phyloP scores from a whole-genome alignment of 2,329 filamentous ascomycete genomes.

The Stylonectria norvegica region DNA sequence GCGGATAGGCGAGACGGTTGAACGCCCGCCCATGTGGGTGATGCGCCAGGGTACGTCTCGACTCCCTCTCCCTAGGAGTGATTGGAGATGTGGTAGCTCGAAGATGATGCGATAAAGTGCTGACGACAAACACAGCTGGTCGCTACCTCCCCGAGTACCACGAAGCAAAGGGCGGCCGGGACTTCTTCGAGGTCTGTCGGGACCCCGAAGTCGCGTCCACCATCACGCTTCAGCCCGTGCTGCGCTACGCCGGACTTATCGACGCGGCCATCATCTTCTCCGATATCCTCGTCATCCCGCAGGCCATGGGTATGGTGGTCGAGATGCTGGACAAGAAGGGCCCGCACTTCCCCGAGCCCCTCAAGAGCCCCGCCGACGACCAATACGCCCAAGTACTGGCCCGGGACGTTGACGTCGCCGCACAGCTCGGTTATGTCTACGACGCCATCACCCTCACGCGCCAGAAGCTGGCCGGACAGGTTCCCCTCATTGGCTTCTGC shows the following conservation, averaged over 20 bases:
- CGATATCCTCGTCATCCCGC: constrained; percentile 94
- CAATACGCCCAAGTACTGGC: constrained; percentile 78
- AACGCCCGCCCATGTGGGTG: constrained; percentile 95
- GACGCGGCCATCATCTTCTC: constrained; percentile 99
- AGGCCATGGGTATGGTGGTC: constrained; percentile 97
- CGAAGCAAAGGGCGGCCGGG: constrained; percentile 80
- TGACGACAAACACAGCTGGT: constrained; percentile 59
- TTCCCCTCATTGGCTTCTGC: constrained; percentile 94
- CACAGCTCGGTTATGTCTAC: constrained; percentile 91
- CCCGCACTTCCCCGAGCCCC: constrained; percentile 85
- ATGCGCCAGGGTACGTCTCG: constrained; percentile 83
- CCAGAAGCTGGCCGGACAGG: constrained; percentile 79
- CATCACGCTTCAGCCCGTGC: constrained; percentile 89
- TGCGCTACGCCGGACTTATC: constrained; percentile 84
- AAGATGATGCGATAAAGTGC: constrained; percentile 2
- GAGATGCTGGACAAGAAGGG: constrained; percentile 98
- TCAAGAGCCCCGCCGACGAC: constrained; percentile 73
- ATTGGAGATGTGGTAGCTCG: constrained; percentile 5
- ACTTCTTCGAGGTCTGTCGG: constrained; percentile 98
- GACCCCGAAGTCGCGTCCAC: constrained; percentile 89
- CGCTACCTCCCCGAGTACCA: constrained; percentile 98
- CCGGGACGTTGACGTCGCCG: constrained; percentile 76
- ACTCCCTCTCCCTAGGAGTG: neutral
- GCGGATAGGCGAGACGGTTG: constrained; percentile 73
- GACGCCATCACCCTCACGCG: constrained; percentile 89